Conservation (phyloP, 345 rosid genomes). For the Pugionium cornutum region DNA sequence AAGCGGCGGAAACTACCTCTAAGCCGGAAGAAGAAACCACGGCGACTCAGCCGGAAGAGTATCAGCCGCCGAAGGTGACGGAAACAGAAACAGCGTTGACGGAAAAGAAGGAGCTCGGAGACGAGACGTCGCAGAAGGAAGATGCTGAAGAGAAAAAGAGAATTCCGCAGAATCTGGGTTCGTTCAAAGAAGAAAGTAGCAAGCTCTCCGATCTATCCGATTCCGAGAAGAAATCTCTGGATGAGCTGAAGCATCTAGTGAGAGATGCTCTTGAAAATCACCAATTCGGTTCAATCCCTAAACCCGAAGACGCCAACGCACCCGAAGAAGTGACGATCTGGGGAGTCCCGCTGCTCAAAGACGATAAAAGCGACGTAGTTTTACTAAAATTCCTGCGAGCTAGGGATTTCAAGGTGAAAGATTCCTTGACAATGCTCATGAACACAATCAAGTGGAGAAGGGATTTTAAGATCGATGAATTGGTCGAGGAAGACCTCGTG, state of each 20-base stretch:
- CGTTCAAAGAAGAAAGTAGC: conserved; percentile 80
- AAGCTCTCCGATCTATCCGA: conserved; percentile 59
- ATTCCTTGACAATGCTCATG: conserved; percentile 72
- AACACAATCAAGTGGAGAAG: conserved; percentile 73
- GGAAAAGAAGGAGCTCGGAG: conserved; percentile 42
- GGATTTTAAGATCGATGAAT: conserved; percentile 63
- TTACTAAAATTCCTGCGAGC: conserved; percentile 80
- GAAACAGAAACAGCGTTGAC: conserved; percentile 41
- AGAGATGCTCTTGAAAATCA: conserved; percentile 44
- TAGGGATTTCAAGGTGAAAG: conserved; percentile 81
- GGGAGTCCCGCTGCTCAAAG: conserved; percentile 74
- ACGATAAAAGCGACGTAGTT: conserved; percentile 77
- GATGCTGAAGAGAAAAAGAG: conserved; percentile 27
- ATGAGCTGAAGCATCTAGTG: conserved; percentile 52
- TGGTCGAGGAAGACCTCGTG: conserved; percentile 72
- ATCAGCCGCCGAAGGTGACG: conserved; percentile 32
- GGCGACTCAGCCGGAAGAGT: conserved; percentile 26
- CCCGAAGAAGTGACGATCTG: conserved; percentile 63
- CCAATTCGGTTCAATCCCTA: conserved; percentile 39
- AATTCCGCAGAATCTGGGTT: conserved; percentile 47
- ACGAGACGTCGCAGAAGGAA: conserved; percentile 14
- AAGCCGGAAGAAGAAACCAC: conserved; percentile 26
- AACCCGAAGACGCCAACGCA: conserved; percentile 2
- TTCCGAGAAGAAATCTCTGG: conserved; percentile 50
- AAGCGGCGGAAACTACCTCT: background rate